A percentile compares a stretch with the other conserved stretches of the same genome.
Conservation (phyloP, 192 early-diverging fungal genomes). For the Entomortierella parvispora region DNA sequence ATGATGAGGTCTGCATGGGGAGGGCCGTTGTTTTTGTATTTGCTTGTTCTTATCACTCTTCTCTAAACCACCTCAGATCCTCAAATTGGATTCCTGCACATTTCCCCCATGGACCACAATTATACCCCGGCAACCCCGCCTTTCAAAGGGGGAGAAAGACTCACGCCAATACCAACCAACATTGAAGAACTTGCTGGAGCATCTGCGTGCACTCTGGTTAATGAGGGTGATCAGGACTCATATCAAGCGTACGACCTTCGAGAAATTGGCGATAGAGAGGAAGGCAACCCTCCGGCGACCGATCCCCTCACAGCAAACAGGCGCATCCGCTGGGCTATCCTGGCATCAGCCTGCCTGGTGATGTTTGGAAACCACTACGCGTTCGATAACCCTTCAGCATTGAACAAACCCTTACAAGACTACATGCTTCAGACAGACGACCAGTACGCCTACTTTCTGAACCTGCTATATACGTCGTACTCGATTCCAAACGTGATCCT, state of each 20-base stretch:
- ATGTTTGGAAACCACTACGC: constrained; percentile 64
- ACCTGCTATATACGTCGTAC: constrained; percentile 66
- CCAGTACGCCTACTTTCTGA: constrained; percentile 59
- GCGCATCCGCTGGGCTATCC: constrained; percentile 31
- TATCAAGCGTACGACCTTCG: no score
- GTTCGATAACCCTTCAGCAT: constrained; percentile 42
- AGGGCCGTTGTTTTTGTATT: no score
- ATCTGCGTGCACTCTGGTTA: neutral
- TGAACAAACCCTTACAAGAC: constrained; percentile 60
- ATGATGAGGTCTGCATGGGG: no score
- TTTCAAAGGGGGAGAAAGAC: neutral
- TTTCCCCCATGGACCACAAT: neutral
- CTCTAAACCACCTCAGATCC: neutral
- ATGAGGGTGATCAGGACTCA: neutral
- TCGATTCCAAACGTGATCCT: constrained; percentile 72
- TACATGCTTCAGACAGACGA: constrained; percentile 48
- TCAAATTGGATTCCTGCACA: neutral
- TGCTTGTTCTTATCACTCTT: no score
- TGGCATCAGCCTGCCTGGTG: constrained; percentile 46
- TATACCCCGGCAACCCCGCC: neutral
- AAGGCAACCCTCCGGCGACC: no score
- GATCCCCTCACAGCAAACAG: neutral
- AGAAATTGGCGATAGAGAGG: no score
- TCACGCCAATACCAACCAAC: constrained; percentile 8
- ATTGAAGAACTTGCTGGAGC: constrained; percentile 4